Base-by-base conservation (phyloP, 495 filamentous ascomycete species). In the Aspergillus heteromorphus region DNA sequence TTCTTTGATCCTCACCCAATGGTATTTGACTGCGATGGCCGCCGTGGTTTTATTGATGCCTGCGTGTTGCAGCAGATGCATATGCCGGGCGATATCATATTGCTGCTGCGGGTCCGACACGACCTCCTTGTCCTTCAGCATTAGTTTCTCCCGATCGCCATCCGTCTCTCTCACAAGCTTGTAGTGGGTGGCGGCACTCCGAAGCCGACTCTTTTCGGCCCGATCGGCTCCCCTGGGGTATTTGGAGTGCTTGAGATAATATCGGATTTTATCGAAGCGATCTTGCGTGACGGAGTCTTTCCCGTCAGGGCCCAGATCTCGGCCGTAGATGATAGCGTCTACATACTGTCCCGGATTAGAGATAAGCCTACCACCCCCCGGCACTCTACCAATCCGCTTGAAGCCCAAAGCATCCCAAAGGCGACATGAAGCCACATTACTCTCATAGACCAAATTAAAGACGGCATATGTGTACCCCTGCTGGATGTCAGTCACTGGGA, bases 1-100 rank as follows among this genome's bases (percentile, higher is more conserved):
- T 68, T 97, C 92, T 67, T 97, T 98, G 73, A 98, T 97, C 29
- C 93, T 81, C n/a, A 95, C 92, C 93, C 93, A 98, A 66, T 97
- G 93, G 63, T 89, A 97, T 59, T 88, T 87, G 68, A 96, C 87
- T 2, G 93, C 91, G 58, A 98, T 96, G 18, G 84, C 87, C 8
- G 91, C 90, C 0, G 93, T 98, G 1, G 92, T 97, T 72, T 96
- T 97, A 78, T 98, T 98, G 71, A 98, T 97, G 49, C 93, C 93
- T 5, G 86, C 90, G 67, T 98, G 93, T n/a, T 83, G 77, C 47
- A 82, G 72, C 42, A 83, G 71, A 68, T 98, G 93, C 11, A 91
- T 78, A 31, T 76, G 73, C 31, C 84, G 76, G 6, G 91, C 89
- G 64, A 97, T 92, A 49, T 93, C 89, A 70, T 95, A 95, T 72